Evolutionary conservation across 1,284 basidiomycete species (phyloP), one percentile per base, ranked within the genome.

Genomic region (Papiliotrema flavescens): DNA sequence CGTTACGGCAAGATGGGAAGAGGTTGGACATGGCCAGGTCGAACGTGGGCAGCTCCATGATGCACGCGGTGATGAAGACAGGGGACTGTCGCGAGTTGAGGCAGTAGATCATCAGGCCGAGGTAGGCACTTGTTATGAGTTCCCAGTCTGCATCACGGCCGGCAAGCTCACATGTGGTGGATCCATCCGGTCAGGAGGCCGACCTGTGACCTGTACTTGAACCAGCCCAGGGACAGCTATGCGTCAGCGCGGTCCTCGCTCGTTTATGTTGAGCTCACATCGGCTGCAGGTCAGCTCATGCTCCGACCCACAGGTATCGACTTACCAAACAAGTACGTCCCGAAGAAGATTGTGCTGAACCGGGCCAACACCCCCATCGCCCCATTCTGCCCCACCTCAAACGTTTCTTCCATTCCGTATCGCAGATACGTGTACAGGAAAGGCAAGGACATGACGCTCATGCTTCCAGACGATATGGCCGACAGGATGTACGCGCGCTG

Each of bases 41-140:
- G 57, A 84, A 80, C 0, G 84, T 85, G 6, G 84, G 84, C 43
- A 72, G 71, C 59, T 85, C 84, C 84, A 85, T 84, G 36, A 79
- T 60, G 2, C 78, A 76, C 4, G 70, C 78, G 13, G 82, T 61
- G 44, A 79, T 74, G 61, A 85, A 84, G 15, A 84, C 70, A 47
- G 80, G 78, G 3, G 78, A 67, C 76, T 79, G 79, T 2, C 61
- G 66, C 6, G 65, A 60, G 36, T 76, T 70, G 20, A 80, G 67
- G 2, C 80, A 66, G 59, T 80, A 70, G 43, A 81, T 74, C 56
- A 82, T 80, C 19, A 85, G 66, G 26, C 75, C 67, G 39, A 83
- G 69, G 63, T 85, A 85, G 80, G 67, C 0, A 64, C 70, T 48
- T 11, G 6, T 32, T 32, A n/a, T n/a, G n/a, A n/a, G n/a, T n/a